Conservation (phyloP, 305 asterid genomes). For the Fraxinus platypoda region DNA sequence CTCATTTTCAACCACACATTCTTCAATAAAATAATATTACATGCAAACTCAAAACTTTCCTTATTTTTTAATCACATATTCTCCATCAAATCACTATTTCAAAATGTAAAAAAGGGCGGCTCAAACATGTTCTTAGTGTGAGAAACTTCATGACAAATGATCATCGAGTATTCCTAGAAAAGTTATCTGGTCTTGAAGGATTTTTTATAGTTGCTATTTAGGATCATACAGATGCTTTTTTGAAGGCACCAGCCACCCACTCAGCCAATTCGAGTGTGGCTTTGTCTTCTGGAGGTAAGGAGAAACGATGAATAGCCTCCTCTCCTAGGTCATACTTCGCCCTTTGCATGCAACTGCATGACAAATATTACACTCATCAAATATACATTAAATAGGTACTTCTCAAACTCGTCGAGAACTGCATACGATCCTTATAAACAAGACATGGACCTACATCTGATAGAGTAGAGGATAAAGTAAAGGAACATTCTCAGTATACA, state of each 20-base stretch:
- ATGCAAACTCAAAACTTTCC: background rate
- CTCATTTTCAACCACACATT: background rate
- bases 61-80: background rate
- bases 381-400: background rate
- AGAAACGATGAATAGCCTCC: conserved; percentile 93
- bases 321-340: conserved; percentile 96
- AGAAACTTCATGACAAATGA: conserved; percentile 15
- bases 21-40: background rate
- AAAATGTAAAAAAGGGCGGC: background rate
- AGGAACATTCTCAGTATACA: background rate
- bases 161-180: conserved; percentile 10
- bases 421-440: conserved; percentile 23
- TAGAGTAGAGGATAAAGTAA: conserved; percentile 12
- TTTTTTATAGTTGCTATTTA: conserved; percentile 25
- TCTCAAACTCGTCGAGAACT: background rate
- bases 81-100: background rate
- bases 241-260: conserved; percentile 93
- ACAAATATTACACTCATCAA: conserved; percentile 25
- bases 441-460: conserved; percentile 21
- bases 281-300: conserved; percentile 97
- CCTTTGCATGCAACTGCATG: conserved; percentile 94
- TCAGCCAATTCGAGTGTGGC: conserved; percentile 86
- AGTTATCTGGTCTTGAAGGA: conserved; percentile 10
- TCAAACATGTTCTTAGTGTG: background rate
- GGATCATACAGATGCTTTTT: conserved; percentile 78